Evolutionary conservation across 345 rosid genomes (phyloP).

Genomic region (Gossypium thurberi): DNA sequence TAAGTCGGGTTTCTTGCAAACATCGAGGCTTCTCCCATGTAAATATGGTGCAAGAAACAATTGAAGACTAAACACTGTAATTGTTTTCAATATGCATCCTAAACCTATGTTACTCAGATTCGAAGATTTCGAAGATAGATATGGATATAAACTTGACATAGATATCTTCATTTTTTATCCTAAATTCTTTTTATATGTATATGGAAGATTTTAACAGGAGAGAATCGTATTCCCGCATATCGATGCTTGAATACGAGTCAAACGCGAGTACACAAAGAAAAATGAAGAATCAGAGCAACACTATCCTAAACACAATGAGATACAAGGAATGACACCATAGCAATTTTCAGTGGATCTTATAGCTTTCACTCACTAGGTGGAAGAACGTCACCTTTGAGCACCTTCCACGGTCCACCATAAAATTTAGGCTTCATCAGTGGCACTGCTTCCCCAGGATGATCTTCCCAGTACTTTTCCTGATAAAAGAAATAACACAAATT

Average conservation of each 20-base stretch:
- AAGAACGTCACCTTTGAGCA: slow-evolving; percentile 55
- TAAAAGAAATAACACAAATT: slow-evolving; percentile 9
- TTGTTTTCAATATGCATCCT: neutral
- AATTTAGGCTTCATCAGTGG: slow-evolving; percentile 75
- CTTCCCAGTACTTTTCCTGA: slow-evolving; percentile 95
- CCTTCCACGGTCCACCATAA: slow-evolving; percentile 82
- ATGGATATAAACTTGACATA: too few species aligned
- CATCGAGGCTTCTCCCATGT: neutral
- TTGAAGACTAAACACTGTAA: neutral
- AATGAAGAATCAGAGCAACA: neutral
- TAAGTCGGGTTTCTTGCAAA: neutral
- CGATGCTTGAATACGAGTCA: neutral
- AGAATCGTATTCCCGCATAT: too few species aligned
- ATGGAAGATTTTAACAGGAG: too few species aligned
- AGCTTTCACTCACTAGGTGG: slow-evolving; percentile 25
- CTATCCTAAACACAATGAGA: neutral
- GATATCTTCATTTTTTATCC: too few species aligned
- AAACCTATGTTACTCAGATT: neutral
- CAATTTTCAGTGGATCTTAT: neutral
- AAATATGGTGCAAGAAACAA: neutral
- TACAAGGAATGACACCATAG: too few species aligned
- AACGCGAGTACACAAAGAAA: neutral
- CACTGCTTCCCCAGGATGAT: slow-evolving; percentile 76
- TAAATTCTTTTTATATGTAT: too few species aligned
- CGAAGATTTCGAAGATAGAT: neutral